phyloP scores from a whole-genome alignment of 2,329 filamentous ascomycete species.

The Trichothecium roseum region DNA sequence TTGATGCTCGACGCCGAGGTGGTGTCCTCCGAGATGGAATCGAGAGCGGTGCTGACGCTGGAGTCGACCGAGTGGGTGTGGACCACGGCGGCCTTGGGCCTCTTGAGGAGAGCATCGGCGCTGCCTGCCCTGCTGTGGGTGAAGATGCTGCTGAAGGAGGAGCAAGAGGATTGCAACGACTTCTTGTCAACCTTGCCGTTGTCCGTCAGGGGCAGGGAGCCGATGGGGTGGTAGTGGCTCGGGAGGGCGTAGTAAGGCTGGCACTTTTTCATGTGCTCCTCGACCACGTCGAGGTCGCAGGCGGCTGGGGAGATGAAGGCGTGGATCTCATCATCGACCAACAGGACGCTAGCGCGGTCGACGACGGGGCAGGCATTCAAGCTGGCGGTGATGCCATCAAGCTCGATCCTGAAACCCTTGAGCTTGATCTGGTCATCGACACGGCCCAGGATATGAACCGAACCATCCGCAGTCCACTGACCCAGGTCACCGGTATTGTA shows the following conservation, averaged over 20 bases:
- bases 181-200: constrained; percentile 40
- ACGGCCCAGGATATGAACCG: constrained; percentile 9
- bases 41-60: too few species aligned
- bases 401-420: constrained; percentile 12
- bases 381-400: constrained; percentile 29
- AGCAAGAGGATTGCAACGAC: too few species aligned
- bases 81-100: too few species aligned
- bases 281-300: constrained; percentile 19
- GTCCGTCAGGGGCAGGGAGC: constrained; percentile 28
- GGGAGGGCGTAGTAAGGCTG: constrained; percentile 39
- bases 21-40: not conserved
- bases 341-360: constrained; percentile 16
- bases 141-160: too few species aligned
- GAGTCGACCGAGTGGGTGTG: too few species aligned
- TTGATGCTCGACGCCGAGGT: not conserved
- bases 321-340: constrained; percentile 7
- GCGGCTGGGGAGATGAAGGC: constrained; percentile 14
- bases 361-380: constrained; percentile 14
- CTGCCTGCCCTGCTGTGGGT: too few species aligned
- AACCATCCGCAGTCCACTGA: constrained; percentile 7
- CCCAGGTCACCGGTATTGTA: constrained; percentile 24
- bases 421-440: constrained; percentile 13
- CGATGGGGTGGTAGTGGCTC: constrained; percentile 23
- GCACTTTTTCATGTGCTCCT: constrained; percentile 19
- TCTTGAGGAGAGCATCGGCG: too few species aligned